Evolutionary conservation across 192 early-diverging fungal species (phyloP), one percentile per base, ranked within the genome.

Genomic region (Lobosporangium transversale): DNA sequence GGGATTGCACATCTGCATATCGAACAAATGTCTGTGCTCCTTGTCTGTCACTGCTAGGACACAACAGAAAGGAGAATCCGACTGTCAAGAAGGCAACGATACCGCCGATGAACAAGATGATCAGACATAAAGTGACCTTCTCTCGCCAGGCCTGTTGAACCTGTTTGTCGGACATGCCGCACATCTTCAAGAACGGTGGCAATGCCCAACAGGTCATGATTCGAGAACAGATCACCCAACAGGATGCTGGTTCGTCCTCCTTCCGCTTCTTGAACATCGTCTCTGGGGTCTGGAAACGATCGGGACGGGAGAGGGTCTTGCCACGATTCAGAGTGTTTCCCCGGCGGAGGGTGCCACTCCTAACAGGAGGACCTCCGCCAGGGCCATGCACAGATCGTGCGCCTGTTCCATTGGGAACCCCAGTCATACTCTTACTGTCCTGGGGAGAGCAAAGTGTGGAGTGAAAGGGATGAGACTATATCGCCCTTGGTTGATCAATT

Each of bases 21-120:
- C 68, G 67, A 18, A 68, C 65, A 74, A 79, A 82, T 12, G 66
- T 58, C 33, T 59, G 53, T 6, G 70, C 69, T 20, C 62, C 65
- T 12, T 48, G 57, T 51, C 69, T 42, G 33, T 82, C 58, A 9
- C 51, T 29, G 3, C n/a, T 50, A 3, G 76, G 76, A 54, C 81
- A 82, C 27, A 82, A 53, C 54, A 82, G n/a, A 26, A 56, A 45
- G 11, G 75, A 42, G 20, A 82, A 79, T 7, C 88, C 90, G 51
- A 95, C 81, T 29, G 90, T 93, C 54, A 94, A 70, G 79, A 93
- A 95, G 24, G 91, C 92, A 10, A 93, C 84, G 8, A 78, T 56
- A 4, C 78, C 74, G 67, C 92, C 91, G 64, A 92, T 74, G n/a
- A 92, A 23, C 24, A 88, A 29, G 47, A 92, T 93, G 70, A 95